A percentile compares a stretch with the other conserved stretches of the same genome.
phyloP scores from a whole-genome alignment of 1,284 basidiomycete species.

The Inonotus obliquus region DNA sequence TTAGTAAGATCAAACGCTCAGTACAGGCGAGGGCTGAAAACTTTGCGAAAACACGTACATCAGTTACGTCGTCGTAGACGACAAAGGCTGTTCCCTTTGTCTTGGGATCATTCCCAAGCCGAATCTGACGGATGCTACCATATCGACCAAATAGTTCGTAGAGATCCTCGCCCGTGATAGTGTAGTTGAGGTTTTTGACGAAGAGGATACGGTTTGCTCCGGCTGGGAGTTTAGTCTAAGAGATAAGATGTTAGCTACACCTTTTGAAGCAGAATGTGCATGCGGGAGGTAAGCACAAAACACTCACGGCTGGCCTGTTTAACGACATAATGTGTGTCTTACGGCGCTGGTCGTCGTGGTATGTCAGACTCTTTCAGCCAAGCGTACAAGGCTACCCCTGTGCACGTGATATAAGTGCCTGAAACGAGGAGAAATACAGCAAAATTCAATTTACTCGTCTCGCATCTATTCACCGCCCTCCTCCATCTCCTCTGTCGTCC shows the following conservation, averaged over 20 bases:
- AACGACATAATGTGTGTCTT: neutral
- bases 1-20: slow-evolving; percentile 29
- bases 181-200: slow-evolving; percentile 91
- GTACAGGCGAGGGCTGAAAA: slow-evolving; percentile 6
- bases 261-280: too few species aligned
- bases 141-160: slow-evolving; percentile 98
- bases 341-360: neutral
- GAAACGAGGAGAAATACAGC: neutral
- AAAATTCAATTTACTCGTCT: neutral
- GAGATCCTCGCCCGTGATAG: slow-evolving; percentile 89
- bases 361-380: neutral
- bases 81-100: slow-evolving; percentile 96
- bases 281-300: neutral
- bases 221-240: slow-evolving; percentile 76
- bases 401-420: neutral
- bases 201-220: slow-evolving; percentile 84
- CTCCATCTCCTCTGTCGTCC: neutral
- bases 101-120: slow-evolving; percentile 89
- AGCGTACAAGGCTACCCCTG: neutral
- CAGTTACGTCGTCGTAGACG: slow-evolving; percentile 87
- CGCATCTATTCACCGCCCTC: neutral
- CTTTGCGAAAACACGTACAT: slow-evolving; percentile 46
- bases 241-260: neutral
- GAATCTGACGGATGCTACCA: slow-evolving; percentile 93
- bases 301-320: slow-evolving; percentile 1